These are phyloP conservation scores for Dictyostelium capitatum DNA, from an alignment of 78 protist species.

Conservation along the genomic window DNA sequence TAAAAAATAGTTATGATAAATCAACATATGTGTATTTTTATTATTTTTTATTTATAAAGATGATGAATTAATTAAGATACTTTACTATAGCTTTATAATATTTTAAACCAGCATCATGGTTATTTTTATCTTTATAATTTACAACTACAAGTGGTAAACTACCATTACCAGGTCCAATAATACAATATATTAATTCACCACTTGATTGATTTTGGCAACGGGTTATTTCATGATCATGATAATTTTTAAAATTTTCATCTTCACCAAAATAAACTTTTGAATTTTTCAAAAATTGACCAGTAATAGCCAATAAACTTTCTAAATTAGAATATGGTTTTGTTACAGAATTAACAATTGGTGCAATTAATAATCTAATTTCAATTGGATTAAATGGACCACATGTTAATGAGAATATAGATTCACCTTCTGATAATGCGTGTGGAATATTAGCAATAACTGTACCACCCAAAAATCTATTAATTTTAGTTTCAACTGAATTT, in stretches of 20 bases:
- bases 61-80: no score
- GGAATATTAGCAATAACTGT: background rate
- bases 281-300: background rate
- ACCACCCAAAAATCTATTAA: background rate
- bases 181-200: background rate
- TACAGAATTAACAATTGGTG: background rate
- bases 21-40: no score
- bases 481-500: background rate
- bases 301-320: background rate
- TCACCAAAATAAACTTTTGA: background rate
- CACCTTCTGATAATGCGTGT: conserved; percentile 1
- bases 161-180: background rate
- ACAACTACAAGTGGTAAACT: background rate
- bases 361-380: background rate
- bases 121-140: conserved; percentile 8
- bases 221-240: background rate
- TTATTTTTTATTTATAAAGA: no score
- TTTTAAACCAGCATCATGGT: no score
- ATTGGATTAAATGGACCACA: background rate
- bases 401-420: background rate
- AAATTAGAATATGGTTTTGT: background rate
- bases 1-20: no score
- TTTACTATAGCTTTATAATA: no score
- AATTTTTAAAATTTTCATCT: background rate
- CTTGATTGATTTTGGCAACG: background rate